Percentiles rank a stretch among this genome's conserved stretches.
These are phyloP conservation scores for Neofusicoccum laricinum DNA, from an alignment of 2,329 filamentous ascomycete species.

Conservation along the genomic window DNA sequence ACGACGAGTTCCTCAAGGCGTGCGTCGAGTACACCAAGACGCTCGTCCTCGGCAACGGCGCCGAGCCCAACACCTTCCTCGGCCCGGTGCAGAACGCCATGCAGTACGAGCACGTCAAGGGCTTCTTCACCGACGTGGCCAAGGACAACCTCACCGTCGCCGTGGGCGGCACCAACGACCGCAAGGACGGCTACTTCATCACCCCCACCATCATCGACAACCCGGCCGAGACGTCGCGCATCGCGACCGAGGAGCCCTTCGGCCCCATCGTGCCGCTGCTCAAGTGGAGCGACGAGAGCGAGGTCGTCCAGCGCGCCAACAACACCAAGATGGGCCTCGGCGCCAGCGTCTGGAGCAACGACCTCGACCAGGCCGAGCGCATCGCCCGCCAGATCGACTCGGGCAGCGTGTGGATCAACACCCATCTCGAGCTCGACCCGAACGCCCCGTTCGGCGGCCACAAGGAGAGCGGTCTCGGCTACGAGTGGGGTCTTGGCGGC, in stretches of 20 bases:
- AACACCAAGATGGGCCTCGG: slow-evolving; percentile 51
- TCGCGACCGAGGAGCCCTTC: slow-evolving; percentile 61
- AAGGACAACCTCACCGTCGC: slow-evolving; percentile 56
- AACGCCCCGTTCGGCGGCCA: slow-evolving; percentile 60
- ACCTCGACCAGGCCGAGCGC: slow-evolving; percentile 43
- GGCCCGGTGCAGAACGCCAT: slow-evolving; percentile 63
- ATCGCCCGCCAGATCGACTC: slow-evolving; percentile 47
- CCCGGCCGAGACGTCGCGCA: slow-evolving; percentile 52
- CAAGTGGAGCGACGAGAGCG: slow-evolving; percentile 56
- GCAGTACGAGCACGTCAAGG: slow-evolving; percentile 61
- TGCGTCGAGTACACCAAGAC: slow-evolving; percentile 46
- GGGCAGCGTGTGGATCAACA: slow-evolving; percentile 54
- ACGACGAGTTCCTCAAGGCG: slow-evolving; percentile 52
- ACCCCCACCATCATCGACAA: slow-evolving; percentile 59
- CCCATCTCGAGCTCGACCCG: slow-evolving; percentile 31
- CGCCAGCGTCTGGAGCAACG: slow-evolving; percentile 52
- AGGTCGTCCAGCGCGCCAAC: slow-evolving; percentile 50
- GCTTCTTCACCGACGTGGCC: slow-evolving; percentile 55
- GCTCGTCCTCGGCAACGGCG: slow-evolving; percentile 37
- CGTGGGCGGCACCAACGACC: slow-evolving; percentile 44
- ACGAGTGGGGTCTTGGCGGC: slow-evolving; percentile 59
- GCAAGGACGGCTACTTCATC: slow-evolving; percentile 55
- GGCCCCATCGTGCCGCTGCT: slow-evolving; percentile 63
- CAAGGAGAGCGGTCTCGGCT: slow-evolving; percentile 60
- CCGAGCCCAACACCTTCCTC: slow-evolving; percentile 46